phyloP scores from a whole-genome alignment of 768 basidiomycete genomes.

The Neoboletus brunneissimus region DNA sequence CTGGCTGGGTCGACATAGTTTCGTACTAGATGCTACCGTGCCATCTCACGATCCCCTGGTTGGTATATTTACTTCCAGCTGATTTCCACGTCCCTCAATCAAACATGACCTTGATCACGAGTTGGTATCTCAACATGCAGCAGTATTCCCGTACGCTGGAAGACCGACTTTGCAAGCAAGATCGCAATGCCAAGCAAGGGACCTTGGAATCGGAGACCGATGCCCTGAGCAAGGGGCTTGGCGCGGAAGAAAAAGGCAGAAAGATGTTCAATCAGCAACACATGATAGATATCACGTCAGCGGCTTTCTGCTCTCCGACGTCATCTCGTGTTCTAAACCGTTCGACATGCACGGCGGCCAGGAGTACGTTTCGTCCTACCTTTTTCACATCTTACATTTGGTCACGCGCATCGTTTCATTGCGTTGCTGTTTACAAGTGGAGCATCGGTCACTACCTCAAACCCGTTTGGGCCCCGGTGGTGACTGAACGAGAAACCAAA shows the following conservation, averaged over 20 bases:
- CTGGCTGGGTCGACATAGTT: neutral
- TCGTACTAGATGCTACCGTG: neutral
- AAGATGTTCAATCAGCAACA: neutral
- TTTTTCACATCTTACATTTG: neutral
- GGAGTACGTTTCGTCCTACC: neutral
- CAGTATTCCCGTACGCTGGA: neutral
- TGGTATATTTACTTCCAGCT: neutral
- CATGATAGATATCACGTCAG: neutral
- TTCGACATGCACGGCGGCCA: neutral
- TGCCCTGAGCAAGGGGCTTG: neutral
- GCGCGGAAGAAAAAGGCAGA: neutral
- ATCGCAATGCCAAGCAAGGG: neutral
- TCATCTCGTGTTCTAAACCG: neutral
- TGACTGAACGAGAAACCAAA: neutral
- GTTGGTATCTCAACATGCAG: neutral
- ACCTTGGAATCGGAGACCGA: neutral
- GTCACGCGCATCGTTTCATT: neutral
- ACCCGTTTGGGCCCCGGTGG: neutral
- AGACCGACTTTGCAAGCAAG: neutral
- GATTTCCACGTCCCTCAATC: neutral
- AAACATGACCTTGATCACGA: neutral
- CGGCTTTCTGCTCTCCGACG: neutral
- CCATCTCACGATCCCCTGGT: neutral
- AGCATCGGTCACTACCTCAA: neutral
- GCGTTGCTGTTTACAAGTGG: neutral